Percentiles rank a stretch among this genome's conserved stretches.
Conservation (phyloP, 2,329 filamentous ascomycete species). For the Neofusicoccum ribis region DNA sequence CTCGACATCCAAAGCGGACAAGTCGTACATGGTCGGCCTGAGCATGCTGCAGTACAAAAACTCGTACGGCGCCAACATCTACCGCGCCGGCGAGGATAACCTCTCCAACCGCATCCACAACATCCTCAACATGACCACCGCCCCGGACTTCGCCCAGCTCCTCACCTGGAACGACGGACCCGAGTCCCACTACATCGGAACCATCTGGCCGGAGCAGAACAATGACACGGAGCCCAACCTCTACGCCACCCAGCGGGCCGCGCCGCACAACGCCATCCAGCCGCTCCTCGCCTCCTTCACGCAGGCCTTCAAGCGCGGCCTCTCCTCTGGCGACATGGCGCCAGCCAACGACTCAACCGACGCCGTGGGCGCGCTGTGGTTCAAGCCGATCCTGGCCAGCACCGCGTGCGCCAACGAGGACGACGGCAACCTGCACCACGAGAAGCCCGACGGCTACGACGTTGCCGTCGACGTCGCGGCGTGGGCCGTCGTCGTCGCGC, state of each 20-base stretch:
- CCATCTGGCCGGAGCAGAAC: constrained; percentile 36
- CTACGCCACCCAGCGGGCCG: constrained; percentile 32
- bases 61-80: constrained; percentile 33
- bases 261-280: constrained; percentile 37
- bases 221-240: constrained; percentile 18
- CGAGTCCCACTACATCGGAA: constrained; percentile 42
- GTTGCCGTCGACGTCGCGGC: background rate
- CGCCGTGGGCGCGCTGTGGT: constrained; percentile 3
- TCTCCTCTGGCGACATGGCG: background rate
- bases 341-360: background rate
- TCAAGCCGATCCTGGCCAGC: background rate
- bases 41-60: constrained; percentile 35
- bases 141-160: constrained; percentile 37
- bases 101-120: constrained; percentile 38
- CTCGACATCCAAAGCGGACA: constrained; percentile 26
- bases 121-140: constrained; percentile 32
- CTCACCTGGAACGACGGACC: constrained; percentile 41
- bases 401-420: background rate
- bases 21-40: constrained; percentile 37
- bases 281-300: constrained; percentile 39
- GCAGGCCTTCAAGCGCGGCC: constrained; percentile 33
- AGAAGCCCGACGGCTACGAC: background rate
- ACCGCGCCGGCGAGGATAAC: constrained; percentile 37
- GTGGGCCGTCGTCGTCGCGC: constrained; percentile 2
- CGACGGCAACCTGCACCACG: background rate